Base-by-base conservation (phyloP, 257 asterid genomes). In the Przewalskia tangutica region DNA sequence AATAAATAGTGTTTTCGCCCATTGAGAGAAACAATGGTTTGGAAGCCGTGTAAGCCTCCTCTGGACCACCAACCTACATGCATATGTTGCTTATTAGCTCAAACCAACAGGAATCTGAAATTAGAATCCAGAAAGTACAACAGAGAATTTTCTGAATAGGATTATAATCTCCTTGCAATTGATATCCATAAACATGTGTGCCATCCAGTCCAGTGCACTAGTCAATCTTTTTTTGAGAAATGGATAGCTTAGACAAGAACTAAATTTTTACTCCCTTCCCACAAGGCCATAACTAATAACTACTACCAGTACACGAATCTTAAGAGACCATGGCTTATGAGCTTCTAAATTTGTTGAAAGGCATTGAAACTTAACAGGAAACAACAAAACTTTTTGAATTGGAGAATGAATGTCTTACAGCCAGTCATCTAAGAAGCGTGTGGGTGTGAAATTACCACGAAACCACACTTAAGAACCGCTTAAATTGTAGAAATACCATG, bases 51-150 rank as follows among this genome's bases (percentile, higher is more conserved):
- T 84, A 96, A 77, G 95, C 97, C 84, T 92, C 94, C 88, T 94
- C 97, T 5, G 90, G 77, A 65, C 98, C 99, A 81, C 98, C 99
- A 89, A 94, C 97, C 99, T 95, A 85, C 84, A 85, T 58, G 53
- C 36, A 85, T 23, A 67, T 68, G 66, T 64, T 51, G 42, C 16
- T 77, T 42, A 83, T 84, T 40, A 77, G 85, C 65, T 54, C 82
- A 82, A 48, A 32, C 34, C 60, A 53, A 32, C 17, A 82, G 55
- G 58, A 18, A 79, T 55, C 80, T 55, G 46, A 76, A 55, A 20
- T 60, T 17, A 23, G 71, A 77, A 77, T 54, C 70, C 75, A 51
- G 50, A 53, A 75, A 67, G 55, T 12, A 14, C 66, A 73, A 48
- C 7, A 73, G 2, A 50, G 20, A 50, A 10, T 70, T 2, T 70